These are phyloP conservation scores for Pyrenophora tritici-repentis DNA, from an alignment of 2,329 filamentous ascomycete genomes.

Conservation along the genomic window DNA sequence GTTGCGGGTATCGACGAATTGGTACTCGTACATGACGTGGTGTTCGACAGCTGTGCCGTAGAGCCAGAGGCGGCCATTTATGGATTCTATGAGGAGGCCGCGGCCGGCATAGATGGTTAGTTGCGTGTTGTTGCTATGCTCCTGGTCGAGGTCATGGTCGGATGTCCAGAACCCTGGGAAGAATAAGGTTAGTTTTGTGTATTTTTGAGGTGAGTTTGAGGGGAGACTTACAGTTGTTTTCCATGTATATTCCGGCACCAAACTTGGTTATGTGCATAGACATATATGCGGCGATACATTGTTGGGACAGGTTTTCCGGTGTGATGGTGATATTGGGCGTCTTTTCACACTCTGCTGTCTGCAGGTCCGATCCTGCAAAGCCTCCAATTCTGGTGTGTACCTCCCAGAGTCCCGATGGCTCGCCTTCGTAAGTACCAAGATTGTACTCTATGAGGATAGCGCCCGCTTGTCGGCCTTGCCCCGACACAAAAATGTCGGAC, in stretches of 20 bases:
- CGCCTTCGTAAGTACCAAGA: constrained; percentile 58
- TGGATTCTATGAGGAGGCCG: constrained; percentile 72
- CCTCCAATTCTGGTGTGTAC: constrained; percentile 85
- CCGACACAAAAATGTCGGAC: constrained; percentile 73
- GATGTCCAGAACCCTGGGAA: constrained; percentile 74
- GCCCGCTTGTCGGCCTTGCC: constrained; percentile 68
- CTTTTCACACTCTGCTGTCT: constrained; percentile 78
- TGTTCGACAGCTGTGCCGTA: constrained; percentile 73
- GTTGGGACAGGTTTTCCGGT: constrained; percentile 56
- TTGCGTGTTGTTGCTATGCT: constrained; percentile 65
- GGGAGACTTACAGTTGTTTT: constrained; percentile 69
- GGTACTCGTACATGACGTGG: constrained; percentile 75
- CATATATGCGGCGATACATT: constrained; percentile 74
- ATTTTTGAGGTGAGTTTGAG: no score
- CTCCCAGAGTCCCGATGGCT: constrained; percentile 80
- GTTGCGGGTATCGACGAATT: constrained; percentile 75
- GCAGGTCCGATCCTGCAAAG: constrained; percentile 75
- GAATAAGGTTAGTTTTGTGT: no score
- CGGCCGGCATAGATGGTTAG: constrained; percentile 87
- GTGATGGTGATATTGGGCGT: constrained; percentile 65
- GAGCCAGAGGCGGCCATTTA: constrained; percentile 48
- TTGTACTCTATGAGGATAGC: constrained; percentile 77
- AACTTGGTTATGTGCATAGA: constrained; percentile 56
- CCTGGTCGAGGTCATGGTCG: constrained; percentile 76
- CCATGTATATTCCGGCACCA: constrained; percentile 70